These are phyloP conservation scores for Entophlyctis luteolus DNA, from an alignment of 192 early-diverging fungal genomes.

Conservation along the genomic window DNA sequence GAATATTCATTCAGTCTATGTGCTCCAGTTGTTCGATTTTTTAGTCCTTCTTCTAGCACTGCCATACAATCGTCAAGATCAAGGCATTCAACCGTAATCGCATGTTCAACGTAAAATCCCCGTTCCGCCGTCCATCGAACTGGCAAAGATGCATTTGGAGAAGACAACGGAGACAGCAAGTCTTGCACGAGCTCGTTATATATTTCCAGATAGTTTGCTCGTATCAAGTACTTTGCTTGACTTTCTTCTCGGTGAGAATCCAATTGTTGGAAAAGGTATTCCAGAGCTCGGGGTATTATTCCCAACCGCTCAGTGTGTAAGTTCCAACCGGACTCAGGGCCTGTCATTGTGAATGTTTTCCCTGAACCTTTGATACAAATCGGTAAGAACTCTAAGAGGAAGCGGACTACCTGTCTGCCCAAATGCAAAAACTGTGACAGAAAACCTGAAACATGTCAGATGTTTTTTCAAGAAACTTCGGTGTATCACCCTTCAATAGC, in stretches of 20 bases:
- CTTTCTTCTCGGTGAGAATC: background rate
- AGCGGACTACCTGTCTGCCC: slow-evolving; percentile 59
- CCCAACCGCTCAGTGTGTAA: slow-evolving; percentile 21
- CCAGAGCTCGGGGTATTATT: slow-evolving; percentile 45
- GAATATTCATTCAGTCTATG: slow-evolving; percentile 57
- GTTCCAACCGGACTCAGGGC: slow-evolving; percentile 35
- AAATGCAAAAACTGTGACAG: slow-evolving; percentile 55
- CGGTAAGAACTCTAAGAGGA: too few relatives aligned
- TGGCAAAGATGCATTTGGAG: slow-evolving; percentile 27
- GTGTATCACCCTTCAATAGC: slow-evolving; percentile 44
- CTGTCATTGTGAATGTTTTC: slow-evolving; percentile 60
- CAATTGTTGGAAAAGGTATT: slow-evolving; percentile 38
- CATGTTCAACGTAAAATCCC: slow-evolving; percentile 57
- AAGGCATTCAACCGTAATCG: slow-evolving; percentile 50
- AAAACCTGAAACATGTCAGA: slow-evolving; percentile 25
- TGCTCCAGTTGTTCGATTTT: slow-evolving; percentile 52
- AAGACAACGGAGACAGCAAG: slow-evolving; percentile 38
- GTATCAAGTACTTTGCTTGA: slow-evolving; percentile 9
- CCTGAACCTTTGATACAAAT: too few relatives aligned
- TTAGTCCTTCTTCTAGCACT: slow-evolving; percentile 55
- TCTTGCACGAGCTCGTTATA: slow-evolving; percentile 58
- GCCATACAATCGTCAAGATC: slow-evolving; percentile 48
- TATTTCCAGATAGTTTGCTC: slow-evolving; percentile 52
- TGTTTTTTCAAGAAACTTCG: background rate
- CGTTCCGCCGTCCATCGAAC: slow-evolving; percentile 40